Conservation (phyloP, 495 filamentous ascomycete genomes). For the Hypoxylon perforatum region DNA sequence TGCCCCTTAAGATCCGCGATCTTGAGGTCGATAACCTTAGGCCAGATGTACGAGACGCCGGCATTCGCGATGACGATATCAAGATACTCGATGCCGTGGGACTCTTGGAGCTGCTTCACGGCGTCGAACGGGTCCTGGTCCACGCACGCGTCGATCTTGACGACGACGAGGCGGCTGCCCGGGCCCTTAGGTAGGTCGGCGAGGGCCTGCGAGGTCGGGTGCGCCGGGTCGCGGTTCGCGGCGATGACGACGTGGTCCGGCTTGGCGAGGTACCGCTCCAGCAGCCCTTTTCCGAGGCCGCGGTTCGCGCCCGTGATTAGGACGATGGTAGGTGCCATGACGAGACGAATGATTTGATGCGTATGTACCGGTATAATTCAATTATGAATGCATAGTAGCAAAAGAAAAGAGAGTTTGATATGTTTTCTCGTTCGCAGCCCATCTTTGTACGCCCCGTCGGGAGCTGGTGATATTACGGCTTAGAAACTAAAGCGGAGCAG, state of each 20-base stretch:
- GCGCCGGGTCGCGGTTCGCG: conserved; percentile 43
- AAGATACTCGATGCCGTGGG: conserved; percentile 40
- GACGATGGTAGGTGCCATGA: conserved; percentile 39
- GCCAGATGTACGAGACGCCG: conserved; percentile 40
- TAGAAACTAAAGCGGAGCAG: neutral
- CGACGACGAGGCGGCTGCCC: conserved; percentile 36
- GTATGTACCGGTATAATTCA: no score
- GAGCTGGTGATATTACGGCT: neutral
- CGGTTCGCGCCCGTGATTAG: conserved; percentile 47
- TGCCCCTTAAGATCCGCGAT: conserved; percentile 31
- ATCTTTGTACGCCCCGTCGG: neutral
- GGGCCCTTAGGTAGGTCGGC: conserved; percentile 32
- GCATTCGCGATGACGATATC: conserved; percentile 51
- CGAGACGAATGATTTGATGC: conserved; percentile 19
- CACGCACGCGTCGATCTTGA: conserved; percentile 44
- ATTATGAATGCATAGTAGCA: neutral
- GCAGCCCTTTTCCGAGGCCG: conserved; percentile 44
- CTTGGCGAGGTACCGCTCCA: conserved; percentile 37
- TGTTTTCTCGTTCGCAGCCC: neutral
- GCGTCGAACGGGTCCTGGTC: conserved; percentile 34
- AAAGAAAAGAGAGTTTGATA: neutral
- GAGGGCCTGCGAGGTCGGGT: conserved; percentile 39
- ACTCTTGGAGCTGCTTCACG: conserved; percentile 30
- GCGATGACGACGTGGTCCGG: conserved; percentile 50
- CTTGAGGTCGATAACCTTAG: conserved; percentile 38